Percentiles rank a stretch among this genome's conserved stretches.
These are phyloP conservation scores for Ascochyta koolunga DNA, from an alignment of 2,329 filamentous ascomycete genomes.

Conservation along the genomic window DNA sequence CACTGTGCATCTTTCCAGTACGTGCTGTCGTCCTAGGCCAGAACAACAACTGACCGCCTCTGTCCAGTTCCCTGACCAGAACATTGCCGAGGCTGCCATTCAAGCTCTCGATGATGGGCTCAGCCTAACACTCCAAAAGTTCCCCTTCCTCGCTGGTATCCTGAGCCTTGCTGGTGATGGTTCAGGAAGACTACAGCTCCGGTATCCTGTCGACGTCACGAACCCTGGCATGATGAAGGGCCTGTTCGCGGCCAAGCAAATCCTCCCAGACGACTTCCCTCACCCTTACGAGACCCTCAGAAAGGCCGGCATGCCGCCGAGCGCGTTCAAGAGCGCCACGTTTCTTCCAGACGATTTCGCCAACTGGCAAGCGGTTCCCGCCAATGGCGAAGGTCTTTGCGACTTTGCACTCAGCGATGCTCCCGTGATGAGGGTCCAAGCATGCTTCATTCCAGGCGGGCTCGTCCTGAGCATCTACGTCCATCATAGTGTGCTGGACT, in stretches of 20 bases:
- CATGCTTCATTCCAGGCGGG: constrained; percentile 44
- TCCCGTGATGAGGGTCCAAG: constrained; percentile 41
- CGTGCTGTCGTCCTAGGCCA: neutral
- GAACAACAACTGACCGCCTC: neutral
- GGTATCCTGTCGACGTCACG: constrained; percentile 32
- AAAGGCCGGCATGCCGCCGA: constrained; percentile 40
- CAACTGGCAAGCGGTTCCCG: constrained; percentile 33
- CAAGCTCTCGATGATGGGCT: constrained; percentile 32
- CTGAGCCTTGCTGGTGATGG: constrained; percentile 31
- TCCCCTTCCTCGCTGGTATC: constrained; percentile 41
- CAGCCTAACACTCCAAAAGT: constrained; percentile 29
- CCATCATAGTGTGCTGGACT: constrained; percentile 43
- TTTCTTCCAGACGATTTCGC: constrained; percentile 40
- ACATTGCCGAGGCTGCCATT: constrained; percentile 35
- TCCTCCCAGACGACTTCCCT: constrained; percentile 28
- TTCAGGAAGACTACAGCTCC: constrained; percentile 34
- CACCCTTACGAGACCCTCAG: constrained; percentile 40
- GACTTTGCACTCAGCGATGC: constrained; percentile 31
- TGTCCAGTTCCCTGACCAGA: constrained; percentile 34
- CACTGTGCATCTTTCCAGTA: constrained; percentile 39
- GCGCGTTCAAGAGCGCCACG: constrained; percentile 34
- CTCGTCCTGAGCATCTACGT: constrained; percentile 44
- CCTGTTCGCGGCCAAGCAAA: constrained; percentile 31
- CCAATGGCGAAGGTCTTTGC: constrained; percentile 37
- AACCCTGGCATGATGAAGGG: constrained; percentile 20